A percentile compares a stretch with the other conserved stretches of the same genome.
Conservation (phyloP, 805 yeast genomes). For the Scheffersomyces amazonensis region DNA sequence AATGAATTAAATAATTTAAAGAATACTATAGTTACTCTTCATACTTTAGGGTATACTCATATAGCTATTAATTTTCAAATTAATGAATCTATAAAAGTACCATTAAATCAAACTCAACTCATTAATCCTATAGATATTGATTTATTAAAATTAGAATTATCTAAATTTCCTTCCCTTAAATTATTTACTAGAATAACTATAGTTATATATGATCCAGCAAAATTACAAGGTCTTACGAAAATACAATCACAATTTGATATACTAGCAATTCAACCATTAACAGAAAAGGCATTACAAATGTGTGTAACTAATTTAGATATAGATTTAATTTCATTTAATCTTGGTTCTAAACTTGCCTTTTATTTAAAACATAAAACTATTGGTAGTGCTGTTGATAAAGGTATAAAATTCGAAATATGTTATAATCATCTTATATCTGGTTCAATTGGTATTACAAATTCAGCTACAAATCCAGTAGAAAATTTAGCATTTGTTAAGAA, state of each 20-base stretch:
- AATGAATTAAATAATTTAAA: slow-evolving; percentile 44
- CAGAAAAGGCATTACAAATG: slow-evolving; percentile 74
- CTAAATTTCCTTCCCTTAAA: slow-evolving; percentile 30
- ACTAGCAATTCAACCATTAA: slow-evolving; percentile 74
- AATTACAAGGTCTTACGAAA: slow-evolving; percentile 60
- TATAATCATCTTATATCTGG: slow-evolving; percentile 56
- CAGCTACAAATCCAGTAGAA: slow-evolving; percentile 5
- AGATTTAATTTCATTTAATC: slow-evolving; percentile 75
- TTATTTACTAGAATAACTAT: slow-evolving; percentile 73
- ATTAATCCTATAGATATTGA: slow-evolving; percentile 43
- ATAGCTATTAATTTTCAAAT: slow-evolving; percentile 71
- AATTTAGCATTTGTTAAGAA: slow-evolving; percentile 44
- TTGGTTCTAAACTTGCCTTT: slow-evolving; percentile 63
- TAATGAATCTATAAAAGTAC: slow-evolving; percentile 50
- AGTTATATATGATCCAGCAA: slow-evolving; percentile 71
- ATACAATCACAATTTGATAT: slow-evolving; percentile 61
- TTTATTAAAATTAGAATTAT: slow-evolving; percentile 9
- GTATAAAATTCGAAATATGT: slow-evolving; percentile 76
- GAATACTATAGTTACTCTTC: slow-evolving; percentile 50
- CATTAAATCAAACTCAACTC: slow-evolving; percentile 37
- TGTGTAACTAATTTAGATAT: slow-evolving; percentile 76
- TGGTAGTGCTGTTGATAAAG: slow-evolving; percentile 80
- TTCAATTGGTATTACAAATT: slow-evolving; percentile 23
- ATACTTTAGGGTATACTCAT: slow-evolving; percentile 67
- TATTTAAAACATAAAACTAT: slow-evolving; percentile 80